Evolutionary conservation across 2,329 filamentous ascomycete genomes (phyloP).

Genomic region (Fusarium beomiforme): DNA sequence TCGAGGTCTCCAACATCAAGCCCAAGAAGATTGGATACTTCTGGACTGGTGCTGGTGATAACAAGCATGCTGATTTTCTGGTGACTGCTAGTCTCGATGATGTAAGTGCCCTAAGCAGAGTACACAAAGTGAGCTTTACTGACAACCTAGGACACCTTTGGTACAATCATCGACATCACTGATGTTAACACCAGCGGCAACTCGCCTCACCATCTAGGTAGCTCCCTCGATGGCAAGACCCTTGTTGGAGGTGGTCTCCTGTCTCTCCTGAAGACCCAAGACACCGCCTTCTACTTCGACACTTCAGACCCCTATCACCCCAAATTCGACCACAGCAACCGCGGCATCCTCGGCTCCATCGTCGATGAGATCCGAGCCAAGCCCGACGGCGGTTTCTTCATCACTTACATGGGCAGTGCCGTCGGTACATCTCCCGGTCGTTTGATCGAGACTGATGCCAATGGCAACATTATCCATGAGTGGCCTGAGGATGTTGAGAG

Average conservation of each 20-base stretch:
- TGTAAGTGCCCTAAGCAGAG: slow-evolving; percentile 47
- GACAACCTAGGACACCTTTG: slow-evolving; percentile 63
- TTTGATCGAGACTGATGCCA: slow-evolving; percentile 67
- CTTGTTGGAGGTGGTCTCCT: slow-evolving; percentile 67
- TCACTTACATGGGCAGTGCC: slow-evolving; percentile 70
- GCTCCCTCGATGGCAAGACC: slow-evolving; percentile 65
- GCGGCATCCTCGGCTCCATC: slow-evolving; percentile 67
- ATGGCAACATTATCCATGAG: slow-evolving; percentile 70
- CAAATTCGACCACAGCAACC: slow-evolving; percentile 68
- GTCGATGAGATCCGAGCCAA: slow-evolving; percentile 71
- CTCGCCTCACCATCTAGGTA: slow-evolving; percentile 67
- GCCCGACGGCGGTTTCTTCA: slow-evolving; percentile 69
- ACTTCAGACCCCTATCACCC: slow-evolving; percentile 67
- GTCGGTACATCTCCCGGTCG: slow-evolving; percentile 67
- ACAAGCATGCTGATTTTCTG: slow-evolving; percentile 67
- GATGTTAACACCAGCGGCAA: slow-evolving; percentile 69
- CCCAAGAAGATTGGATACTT: slow-evolving; percentile 75
- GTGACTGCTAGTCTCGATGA: slow-evolving; percentile 69
- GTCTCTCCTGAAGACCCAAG: slow-evolving; percentile 68
- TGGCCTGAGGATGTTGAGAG: slow-evolving; percentile 67
- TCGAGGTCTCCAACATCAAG: slow-evolving; percentile 63
- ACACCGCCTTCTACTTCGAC: slow-evolving; percentile 72
- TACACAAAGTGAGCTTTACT: no score
- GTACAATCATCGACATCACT: slow-evolving; percentile 65
- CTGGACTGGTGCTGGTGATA: slow-evolving; percentile 70